phyloP scores from a whole-genome alignment of 1,284 basidiomycete species.

The Exobasidium cylindrosporum region DNA sequence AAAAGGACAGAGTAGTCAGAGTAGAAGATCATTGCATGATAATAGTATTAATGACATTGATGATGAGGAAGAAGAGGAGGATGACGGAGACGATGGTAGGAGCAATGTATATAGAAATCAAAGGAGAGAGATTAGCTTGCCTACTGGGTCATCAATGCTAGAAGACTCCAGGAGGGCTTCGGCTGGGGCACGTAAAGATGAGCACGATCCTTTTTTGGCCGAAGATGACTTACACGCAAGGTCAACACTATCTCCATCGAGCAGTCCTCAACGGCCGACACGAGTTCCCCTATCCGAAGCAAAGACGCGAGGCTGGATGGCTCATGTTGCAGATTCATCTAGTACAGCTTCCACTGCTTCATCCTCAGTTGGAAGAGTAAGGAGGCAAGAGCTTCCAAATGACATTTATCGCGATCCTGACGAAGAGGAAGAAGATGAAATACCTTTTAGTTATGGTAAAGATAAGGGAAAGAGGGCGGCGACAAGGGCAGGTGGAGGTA shows the following conservation, averaged over 20 bases:
- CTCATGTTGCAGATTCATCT: constrained; percentile 13
- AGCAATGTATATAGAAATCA: background rate
- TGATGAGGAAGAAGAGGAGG: constrained; percentile 18
- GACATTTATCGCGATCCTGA: constrained; percentile 11
- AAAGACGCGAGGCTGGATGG: constrained; percentile 16
- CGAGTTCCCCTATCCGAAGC: background rate
- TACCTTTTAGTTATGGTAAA: background rate
- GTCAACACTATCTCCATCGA: background rate
- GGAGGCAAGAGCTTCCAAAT: constrained; percentile 1
- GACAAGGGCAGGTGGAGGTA: background rate
- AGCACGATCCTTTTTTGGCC: constrained; percentile 15
- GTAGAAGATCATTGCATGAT: background rate
- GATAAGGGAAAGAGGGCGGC: background rate
- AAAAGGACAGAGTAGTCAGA: background rate
- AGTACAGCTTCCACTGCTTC: constrained; percentile 6
- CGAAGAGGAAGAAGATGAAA: constrained; percentile 1
- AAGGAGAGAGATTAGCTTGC: background rate
- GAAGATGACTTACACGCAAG: constrained; percentile 15
- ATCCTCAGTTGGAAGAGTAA: background rate
- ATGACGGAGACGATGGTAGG: constrained; percentile 5
- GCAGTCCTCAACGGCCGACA: background rate
- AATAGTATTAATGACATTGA: constrained; percentile 1
- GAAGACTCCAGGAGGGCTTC: background rate
- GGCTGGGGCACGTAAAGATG: background rate
- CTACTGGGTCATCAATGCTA: background rate